Percentiles rank a stretch among this genome's conserved stretches.
These are phyloP conservation scores for Knufia petricola DNA, from an alignment of 2,329 filamentous ascomycete genomes.

Conservation along the genomic window DNA sequence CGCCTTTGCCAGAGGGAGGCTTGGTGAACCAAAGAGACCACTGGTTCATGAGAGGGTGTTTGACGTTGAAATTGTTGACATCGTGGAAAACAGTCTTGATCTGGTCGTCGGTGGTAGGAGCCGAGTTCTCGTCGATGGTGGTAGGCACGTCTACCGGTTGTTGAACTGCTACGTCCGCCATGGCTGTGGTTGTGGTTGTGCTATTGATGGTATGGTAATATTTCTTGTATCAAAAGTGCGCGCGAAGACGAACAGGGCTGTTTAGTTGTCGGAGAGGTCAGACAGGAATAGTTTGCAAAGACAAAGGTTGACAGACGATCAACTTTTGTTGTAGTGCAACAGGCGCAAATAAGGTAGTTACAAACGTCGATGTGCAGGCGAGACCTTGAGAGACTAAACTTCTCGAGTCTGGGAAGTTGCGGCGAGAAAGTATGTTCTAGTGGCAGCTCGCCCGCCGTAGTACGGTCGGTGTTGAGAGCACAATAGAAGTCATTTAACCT, in stretches of 20 bases:
- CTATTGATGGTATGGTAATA: not conserved
- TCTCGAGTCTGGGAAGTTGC: not conserved
- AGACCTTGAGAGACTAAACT: conserved; percentile 2
- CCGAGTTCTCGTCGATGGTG: conserved; percentile 45
- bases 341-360: not conserved
- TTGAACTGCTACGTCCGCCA: conserved; percentile 23
- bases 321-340: not conserved
- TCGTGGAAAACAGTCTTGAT: conserved; percentile 94
- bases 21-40: conserved; percentile 75
- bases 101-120: conserved; percentile 44
- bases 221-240: not conserved
- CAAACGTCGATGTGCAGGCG: not conserved
- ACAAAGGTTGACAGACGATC: not conserved
- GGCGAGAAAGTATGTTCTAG: no score
- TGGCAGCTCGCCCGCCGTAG: no score
- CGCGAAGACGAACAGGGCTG: not conserved
- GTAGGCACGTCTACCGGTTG: conserved; percentile 16
- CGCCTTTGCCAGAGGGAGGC: conserved; percentile 50
- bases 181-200: conserved; percentile 8
- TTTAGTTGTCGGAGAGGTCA: not conserved
- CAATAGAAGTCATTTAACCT: no score
- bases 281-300: not conserved
- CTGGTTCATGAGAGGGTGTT: conserved; percentile 92
- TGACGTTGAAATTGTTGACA: conserved; percentile 98
- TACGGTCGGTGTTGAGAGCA: no score